Evolutionary conservation across 345 rosid species (phyloP).

Genomic region (Limnanthes douglasii): DNA sequence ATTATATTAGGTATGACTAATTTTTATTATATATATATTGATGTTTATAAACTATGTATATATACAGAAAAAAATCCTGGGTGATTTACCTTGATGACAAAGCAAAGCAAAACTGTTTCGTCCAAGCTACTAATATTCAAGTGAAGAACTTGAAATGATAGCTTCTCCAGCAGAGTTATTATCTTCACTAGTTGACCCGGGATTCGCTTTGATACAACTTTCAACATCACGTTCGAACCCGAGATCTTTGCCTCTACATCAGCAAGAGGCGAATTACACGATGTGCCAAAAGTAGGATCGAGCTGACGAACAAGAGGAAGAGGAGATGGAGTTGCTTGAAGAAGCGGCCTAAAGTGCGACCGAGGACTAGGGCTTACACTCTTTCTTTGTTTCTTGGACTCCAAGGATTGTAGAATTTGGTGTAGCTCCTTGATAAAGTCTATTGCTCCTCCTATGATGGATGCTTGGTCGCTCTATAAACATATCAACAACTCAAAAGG

Average conservation of each 20-base stretch:
- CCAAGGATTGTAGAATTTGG: conserved; percentile 62
- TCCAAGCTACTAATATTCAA: conserved; percentile 87
- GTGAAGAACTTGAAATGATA: conserved; percentile 66
- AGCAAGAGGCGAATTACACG: conserved; percentile 74
- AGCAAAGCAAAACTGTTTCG: conserved; percentile 78
- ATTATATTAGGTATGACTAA: too few species aligned
- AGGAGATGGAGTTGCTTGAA: conserved; percentile 14
- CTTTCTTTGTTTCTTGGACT: conserved; percentile 75
- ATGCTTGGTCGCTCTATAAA: conserved; percentile 88
- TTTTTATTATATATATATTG: neutral
- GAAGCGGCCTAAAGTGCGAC: conserved; percentile 21
- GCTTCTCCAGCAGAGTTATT: conserved; percentile 53
- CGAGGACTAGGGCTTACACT: conserved; percentile 57
- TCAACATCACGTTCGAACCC: conserved; percentile 67
- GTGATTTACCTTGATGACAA: conserved; percentile 85
- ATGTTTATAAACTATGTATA: too few species aligned
- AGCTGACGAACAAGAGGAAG: conserved; percentile 1
- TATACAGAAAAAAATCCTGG: too few species aligned
- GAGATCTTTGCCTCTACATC: conserved; percentile 87
- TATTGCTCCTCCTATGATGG: conserved; percentile 80
- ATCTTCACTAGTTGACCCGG: conserved; percentile 64
- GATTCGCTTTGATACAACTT: conserved; percentile 35
- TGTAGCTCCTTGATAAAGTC: conserved; percentile 89
- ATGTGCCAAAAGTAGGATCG: conserved; percentile 45
- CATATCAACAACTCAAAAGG: neutral